Base-by-base conservation (phyloP, 257 asterid species). In the Verbena officinalis region DNA sequence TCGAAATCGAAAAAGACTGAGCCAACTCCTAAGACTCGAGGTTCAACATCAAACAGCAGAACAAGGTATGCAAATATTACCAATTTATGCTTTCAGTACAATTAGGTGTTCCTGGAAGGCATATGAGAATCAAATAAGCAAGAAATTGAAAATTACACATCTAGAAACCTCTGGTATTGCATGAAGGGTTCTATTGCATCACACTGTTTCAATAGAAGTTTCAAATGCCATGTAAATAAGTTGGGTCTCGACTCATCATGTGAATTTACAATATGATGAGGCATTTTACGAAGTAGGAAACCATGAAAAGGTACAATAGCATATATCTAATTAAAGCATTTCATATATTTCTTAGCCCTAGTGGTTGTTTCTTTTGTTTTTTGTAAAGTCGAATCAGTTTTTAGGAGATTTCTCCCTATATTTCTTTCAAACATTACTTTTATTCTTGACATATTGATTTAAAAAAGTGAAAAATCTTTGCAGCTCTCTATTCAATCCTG, bases 1-100 rank as follows among this genome's bases (percentile, higher is more conserved):
- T 81, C 90, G 54, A 88, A 85, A 71, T 79, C 72, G 10, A 90
- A 82, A 62, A 90, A 77, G 84, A 72, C 82, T 8, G 95, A 81
- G 53, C 68, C 70, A 51, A 34, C 83, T 24, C 74, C 85, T 55
- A 89, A 70, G 75, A 84, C 72, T 68, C 85, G 86, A 78, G 96
- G 87, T 48, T 90, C 98, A 24, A 76, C 98, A 19, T 90, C 99
- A 68, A 81, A 78, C 73, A 80, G 76, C 80, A 80, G 81, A 84
- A 86, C 73, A 56, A 84, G 91, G 99, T 94, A 78, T 69, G 74
- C 17, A 24, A 33, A 64, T 69, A 74, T 48, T 65, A 24, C 70
- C 73, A 31, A 19, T 48, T 68, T 63, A 31, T 67, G 6, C 19
- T 39, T 40, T 21, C 14, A 6, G 15, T 24, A 22, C 20, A 15